Percentiles rank a stretch among this genome's conserved stretches.
These are phyloP conservation scores for Paecilomyces sp. DNA, from an alignment of 2,329 filamentous ascomycete species.

Conservation along the genomic window DNA sequence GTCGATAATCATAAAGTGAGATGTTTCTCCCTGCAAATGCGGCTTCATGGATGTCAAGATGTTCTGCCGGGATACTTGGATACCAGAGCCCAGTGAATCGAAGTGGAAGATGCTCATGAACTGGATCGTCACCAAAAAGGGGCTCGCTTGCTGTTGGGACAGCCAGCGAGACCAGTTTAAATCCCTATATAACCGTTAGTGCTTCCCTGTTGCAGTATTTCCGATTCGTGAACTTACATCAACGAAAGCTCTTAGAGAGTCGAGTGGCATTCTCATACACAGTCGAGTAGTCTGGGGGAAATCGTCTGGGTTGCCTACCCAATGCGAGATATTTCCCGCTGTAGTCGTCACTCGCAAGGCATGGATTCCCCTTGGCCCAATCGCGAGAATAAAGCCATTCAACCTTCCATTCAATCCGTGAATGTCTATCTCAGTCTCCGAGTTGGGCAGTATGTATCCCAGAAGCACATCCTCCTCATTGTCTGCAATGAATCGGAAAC, in stretches of 20 bases:
- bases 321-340: constrained; percentile 8
- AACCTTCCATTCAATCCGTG: not conserved
- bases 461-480: constrained; percentile 1
- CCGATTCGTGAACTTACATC: constrained; percentile 6
- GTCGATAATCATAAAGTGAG: constrained; percentile 7
- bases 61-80: constrained; percentile 8
- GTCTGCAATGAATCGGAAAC: constrained; percentile 5
- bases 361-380: constrained; percentile 11
- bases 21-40: constrained; percentile 5
- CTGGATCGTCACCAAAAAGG: constrained; percentile 4
- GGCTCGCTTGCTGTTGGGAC: constrained; percentile 8
- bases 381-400: constrained; percentile 9
- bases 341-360: constrained; percentile 9
- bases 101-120: constrained; percentile 5
- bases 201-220: not conserved
- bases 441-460: constrained; percentile 7
- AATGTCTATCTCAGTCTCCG: constrained; percentile 5
- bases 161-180: constrained; percentile 12
- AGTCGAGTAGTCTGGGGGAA: constrained; percentile 11
- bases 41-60: constrained; percentile 7
- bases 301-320: constrained; percentile 9
- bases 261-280: constrained; percentile 10
- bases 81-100: constrained; percentile 14
- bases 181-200: constrained; percentile 4
- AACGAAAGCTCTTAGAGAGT: constrained; percentile 9